Percentiles rank a stretch among this genome's conserved stretches.
Evolutionary conservation across 2,329 filamentous ascomycete genomes (phyloP).

Genomic region (Allantophomopsis lycopodina): DNA sequence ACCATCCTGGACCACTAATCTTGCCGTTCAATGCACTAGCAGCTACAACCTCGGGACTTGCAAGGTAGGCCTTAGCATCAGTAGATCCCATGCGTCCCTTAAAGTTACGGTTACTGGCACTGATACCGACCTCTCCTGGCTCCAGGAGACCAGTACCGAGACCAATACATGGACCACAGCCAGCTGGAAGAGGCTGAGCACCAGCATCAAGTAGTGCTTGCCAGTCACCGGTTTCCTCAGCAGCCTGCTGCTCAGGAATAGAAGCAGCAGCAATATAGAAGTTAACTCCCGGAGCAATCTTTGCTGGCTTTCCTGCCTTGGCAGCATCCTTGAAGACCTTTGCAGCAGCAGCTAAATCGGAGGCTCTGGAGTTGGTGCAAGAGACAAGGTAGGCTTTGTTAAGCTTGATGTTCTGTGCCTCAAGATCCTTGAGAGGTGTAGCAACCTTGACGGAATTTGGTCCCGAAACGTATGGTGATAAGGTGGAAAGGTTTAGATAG

Average conservation of each 20-base stretch:
- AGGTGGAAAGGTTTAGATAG: slow-evolving; percentile 68
- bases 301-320: slow-evolving; percentile 46
- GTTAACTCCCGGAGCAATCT: slow-evolving; percentile 62
- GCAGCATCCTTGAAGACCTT: slow-evolving; percentile 73
- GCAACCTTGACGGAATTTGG: slow-evolving; percentile 86
- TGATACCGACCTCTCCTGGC: slow-evolving; percentile 75
- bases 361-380: slow-evolving; percentile 76
- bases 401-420: slow-evolving; percentile 59
- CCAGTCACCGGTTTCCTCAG: slow-evolving; percentile 79
- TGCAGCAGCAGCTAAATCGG: slow-evolving; percentile 71
- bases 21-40: slow-evolving; percentile 67
- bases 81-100: slow-evolving; percentile 79
- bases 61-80: slow-evolving; percentile 73
- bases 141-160: slow-evolving; percentile 66
- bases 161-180: slow-evolving; percentile 80
- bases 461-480: slow-evolving; percentile 73
- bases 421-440: slow-evolving; percentile 63
- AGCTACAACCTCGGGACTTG: slow-evolving; percentile 82
- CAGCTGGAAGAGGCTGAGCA: slow-evolving; percentile 55
- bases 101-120: slow-evolving; percentile 77
- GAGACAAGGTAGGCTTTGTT: slow-evolving; percentile 80
- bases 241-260: slow-evolving; percentile 56
- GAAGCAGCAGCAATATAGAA: slow-evolving; percentile 90
- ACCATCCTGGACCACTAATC: slow-evolving; percentile 67
- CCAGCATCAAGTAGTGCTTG: slow-evolving; percentile 69